These are phyloP conservation scores for Candida dajiaensis DNA, from an alignment of 805 yeast genomes.

Conservation along the genomic window DNA sequence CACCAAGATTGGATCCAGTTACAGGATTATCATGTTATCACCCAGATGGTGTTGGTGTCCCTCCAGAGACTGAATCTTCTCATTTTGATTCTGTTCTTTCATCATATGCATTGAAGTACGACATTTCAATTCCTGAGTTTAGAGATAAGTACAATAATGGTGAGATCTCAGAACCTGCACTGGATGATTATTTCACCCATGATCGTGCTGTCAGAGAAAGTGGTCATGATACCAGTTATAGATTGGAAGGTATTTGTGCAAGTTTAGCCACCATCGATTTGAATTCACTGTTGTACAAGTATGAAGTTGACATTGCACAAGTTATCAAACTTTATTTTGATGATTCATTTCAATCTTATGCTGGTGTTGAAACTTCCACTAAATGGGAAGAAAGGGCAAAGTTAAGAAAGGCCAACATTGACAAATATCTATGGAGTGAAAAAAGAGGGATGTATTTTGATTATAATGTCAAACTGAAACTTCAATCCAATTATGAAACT, in stretches of 20 bases:
- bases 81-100: conserved; percentile 71
- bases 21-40: conserved; percentile 87
- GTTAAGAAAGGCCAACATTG: conserved; percentile 47
- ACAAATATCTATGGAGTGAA: conserved; percentile 80
- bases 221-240: conserved; percentile 91
- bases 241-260: conserved; percentile 88
- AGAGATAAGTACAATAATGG: conserved; percentile 64
- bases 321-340: conserved; percentile 52
- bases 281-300: conserved; percentile 80
- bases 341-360: conserved; percentile 36
- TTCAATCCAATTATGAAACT: conserved; percentile 65
- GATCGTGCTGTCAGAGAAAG: conserved; percentile 95
- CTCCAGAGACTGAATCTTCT: conserved; percentile 91
- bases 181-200: conserved; percentile 84
- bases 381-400: conserved; percentile 62
- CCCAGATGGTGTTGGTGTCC: conserved; percentile 89
- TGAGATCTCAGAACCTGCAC: conserved; percentile 62
- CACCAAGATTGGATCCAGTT: conserved; percentile 64
- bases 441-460: conserved; percentile 74
- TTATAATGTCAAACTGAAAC: conserved; percentile 56
- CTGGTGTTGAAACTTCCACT: conserved; percentile 40
- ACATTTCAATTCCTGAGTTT: conserved; percentile 54
- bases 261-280: conserved; percentile 86
- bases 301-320: conserved; percentile 77
- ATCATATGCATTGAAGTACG: conserved; percentile 64